Evolutionary conservation across 116 monocot genomes (phyloP), one percentile per base, ranked within the genome.

Genomic region (Zostera marina): DNA sequence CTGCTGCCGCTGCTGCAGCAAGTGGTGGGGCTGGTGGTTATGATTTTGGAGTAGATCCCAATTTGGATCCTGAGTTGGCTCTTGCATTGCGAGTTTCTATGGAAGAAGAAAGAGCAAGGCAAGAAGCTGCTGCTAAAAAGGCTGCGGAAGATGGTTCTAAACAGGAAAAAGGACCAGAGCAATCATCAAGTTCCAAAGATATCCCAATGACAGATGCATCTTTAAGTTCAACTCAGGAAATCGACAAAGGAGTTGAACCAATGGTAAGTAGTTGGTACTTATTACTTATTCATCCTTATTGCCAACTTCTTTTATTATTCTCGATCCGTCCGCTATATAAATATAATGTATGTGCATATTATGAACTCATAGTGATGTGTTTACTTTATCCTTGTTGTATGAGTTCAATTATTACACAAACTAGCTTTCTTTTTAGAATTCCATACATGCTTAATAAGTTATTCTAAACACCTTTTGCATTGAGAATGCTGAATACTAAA

Each of bases 21-120:
- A 80, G 77, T 20, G 79, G 81, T 77, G 81, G 83, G 8, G 67
- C 77, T 71, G 64, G 76, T 68, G 84, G 76, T 6, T 88, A 76
- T 76, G 89, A 96, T 60, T 96, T 96, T 78, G 96, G 82, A 41
- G 89, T 96, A 11, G 96, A 96, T 66, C 96, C 96, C 15, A 96
- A 96, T 54, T 46, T 82, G 61, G 96, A 96, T 73, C 96, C 96
- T 4, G 88, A 96, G 57, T 65, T 96, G 60, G 94, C 94, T 51
- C 82, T 96, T 63, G 94, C 94, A 16, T 79, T 96, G 62, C 67
- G 94, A 62, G 77, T 96, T 66, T 96, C 89, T 41, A 96, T 96
- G 96, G 96, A 96, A 71, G 96, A 96, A 61, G 96, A 96, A 68
- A 79, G 96, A 47, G 89, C 96, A 44, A 79, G 96, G 48, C 96